Evolutionary conservation across 2,329 filamentous ascomycete species (phyloP), one percentile per base, ranked within the genome.

Genomic region (Colletotrichum spaethianum): DNA sequence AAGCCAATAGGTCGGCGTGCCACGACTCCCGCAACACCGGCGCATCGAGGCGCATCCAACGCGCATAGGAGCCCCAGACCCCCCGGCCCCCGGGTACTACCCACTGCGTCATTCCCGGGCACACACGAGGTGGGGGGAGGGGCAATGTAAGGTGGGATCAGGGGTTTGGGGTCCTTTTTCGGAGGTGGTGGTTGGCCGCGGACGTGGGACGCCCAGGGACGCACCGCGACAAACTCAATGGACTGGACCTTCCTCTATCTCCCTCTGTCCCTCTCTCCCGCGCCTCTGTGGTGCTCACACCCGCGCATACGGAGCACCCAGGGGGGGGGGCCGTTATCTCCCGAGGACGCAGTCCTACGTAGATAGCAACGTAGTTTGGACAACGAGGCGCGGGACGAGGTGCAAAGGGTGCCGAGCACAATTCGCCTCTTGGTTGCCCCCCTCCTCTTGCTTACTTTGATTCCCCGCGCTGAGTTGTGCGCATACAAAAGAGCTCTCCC

Each of bases 121-220:
- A 31, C 68, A 69, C 65, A 64, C 53, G 38, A 63, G 59, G 65
- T 69, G 53, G 70, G 70, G 69, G 65, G 69, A 72, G 69, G 69
- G 69, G 69, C 65, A 69, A 55, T 60, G 28, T 33, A 20, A 31
- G 31, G 33, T 36, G 18, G 48, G 16, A 64, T 33, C 38, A 33
- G 44, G 26, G 44, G 62, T 40, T 42, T 63, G 53, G 63, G 48
- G 14, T 8, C 16, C n/a, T 50, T 31, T 7, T 9, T 52, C n/a
- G 48, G 16, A 26, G 14, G 6, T 6, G 57, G 57, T 63, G 62
- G 42, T 42, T 62, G 68, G 63, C 48, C 18, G 50, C 63, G 55
- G 56, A n/a, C 33, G n/a, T 44, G 28, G 59, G 59, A 63, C 53
- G 63, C 63, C 55, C 33, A 31, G 44, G 44, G 14, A 48, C 23